These are phyloP conservation scores for Flammula alnicola DNA, from an alignment of 1,284 basidiomycete species.

Conservation along the genomic window DNA sequence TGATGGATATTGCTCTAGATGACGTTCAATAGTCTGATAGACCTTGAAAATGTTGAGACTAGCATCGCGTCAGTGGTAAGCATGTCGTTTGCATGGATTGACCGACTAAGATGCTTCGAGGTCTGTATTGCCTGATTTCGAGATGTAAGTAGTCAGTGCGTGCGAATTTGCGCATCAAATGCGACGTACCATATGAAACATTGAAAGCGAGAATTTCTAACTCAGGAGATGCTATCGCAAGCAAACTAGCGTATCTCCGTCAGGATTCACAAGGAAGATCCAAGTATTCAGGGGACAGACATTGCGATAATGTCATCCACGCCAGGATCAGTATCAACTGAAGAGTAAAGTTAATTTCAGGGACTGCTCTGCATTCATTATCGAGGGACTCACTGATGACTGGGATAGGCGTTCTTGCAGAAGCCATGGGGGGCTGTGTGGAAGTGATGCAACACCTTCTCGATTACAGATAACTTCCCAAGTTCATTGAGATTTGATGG, in stretches of 20 bases:
- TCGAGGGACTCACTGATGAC: conserved; percentile 56
- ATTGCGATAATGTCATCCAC: conserved; percentile 90
- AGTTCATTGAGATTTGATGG: neutral
- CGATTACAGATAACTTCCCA: neutral
- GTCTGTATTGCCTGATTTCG: conserved; percentile 44
- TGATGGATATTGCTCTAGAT: conserved; percentile 64
- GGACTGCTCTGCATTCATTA: neutral
- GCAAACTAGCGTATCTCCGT: conserved; percentile 45
- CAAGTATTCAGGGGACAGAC: conserved; percentile 40
- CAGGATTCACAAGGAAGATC: neutral
- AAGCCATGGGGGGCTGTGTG: conserved; percentile 4
- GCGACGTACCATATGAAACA: conserved; percentile 71
- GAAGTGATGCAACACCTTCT: neutral
- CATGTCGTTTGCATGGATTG: neutral
- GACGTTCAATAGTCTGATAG: conserved; percentile 72
- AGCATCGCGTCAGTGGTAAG: conserved; percentile 19
- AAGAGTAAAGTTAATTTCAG: conserved; percentile 2
- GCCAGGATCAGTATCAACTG: conserved; percentile 87
- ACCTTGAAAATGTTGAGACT: conserved; percentile 81
- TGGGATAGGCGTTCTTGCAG: conserved; percentile 36
- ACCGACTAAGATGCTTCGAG: conserved; percentile 58
- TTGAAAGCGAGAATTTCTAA: conserved; percentile 80
- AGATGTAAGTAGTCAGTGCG: neutral
- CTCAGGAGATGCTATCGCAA: conserved; percentile 77
- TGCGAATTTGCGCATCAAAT: neutral